Base-by-base conservation (phyloP, 2,329 filamentous ascomycete species). In the Myriosclerotinia duriaeana region DNA sequence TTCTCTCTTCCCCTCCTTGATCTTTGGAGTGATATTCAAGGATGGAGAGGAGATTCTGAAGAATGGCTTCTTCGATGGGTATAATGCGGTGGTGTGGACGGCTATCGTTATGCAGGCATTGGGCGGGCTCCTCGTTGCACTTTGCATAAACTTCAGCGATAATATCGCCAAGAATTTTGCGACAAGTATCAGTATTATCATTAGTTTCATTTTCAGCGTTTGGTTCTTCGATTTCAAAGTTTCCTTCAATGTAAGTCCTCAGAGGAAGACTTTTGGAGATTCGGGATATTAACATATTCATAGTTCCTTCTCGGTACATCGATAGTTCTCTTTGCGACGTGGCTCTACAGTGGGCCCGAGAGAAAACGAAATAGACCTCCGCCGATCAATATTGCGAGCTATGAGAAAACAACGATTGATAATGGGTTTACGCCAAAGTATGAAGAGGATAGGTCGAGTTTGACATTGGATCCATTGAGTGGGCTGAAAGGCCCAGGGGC, bases 131-230 rank as follows among this genome's bases (percentile, higher is more conserved):
- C 80, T 96, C n/a, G 89, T 92, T 12, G 90, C 90, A 1, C 83
- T 95, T 68, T 91, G 89, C 76, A 89, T 95, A 77, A 91, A 89
- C 69, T 91, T 92, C 75, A 88, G 90, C 6, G 90, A 95, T 79
- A 96, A 95, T 74, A 96, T 96, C 76, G 89, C 92, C 67, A 96
- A 96, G 82, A 97, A 95, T 76, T 93, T 96, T 78, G 93, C 94
- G 5, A 94, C 93, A 6, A 95, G 91, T 74, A 91, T 96, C 69
- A 97, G 92, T 74, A 96, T 98, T 69, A 82, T 97, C 66, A 80
- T 97, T 60, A 96, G 91, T 76, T 93, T 93, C 70, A 71, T 97
- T 17, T 91, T 91, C 63, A 97, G 93, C 75, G 85, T 96, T 1
- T 89, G 87, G 78, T 89, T 97, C 71, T 97, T 98, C 76, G 85